Conservation (phyloP, 2,329 filamentous ascomycete species). For the Aspergillus bombycis region DNA sequence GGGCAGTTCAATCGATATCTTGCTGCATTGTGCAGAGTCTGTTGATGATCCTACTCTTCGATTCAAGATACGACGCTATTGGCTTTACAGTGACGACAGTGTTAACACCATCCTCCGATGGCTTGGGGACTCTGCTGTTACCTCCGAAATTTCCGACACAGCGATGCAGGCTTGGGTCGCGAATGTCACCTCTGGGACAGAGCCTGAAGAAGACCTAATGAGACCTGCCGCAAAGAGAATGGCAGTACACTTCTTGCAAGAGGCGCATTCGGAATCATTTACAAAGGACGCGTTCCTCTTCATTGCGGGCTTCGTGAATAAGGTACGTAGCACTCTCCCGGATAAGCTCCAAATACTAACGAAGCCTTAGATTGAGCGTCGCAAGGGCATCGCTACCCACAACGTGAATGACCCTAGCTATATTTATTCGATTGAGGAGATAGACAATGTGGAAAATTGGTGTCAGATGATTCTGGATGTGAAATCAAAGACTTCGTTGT, state of each 20-base stretch:
- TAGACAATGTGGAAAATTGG: conserved; percentile 20
- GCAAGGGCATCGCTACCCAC: neutral
- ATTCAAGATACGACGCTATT: conserved; percentile 20
- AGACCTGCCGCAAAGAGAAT: conserved; percentile 24
- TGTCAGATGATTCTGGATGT: conserved; percentile 7
- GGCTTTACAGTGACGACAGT: conserved; percentile 22
- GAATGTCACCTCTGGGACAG: conserved; percentile 16
- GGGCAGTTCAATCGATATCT: conserved; percentile 18
- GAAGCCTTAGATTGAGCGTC: neutral
- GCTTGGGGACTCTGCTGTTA: conserved; percentile 28
- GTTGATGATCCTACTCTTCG: conserved; percentile 8
- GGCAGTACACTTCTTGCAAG: conserved; percentile 27
- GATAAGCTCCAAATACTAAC: neutral
- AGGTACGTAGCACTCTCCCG: conserved; percentile 8
- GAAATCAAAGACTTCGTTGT: conserved; percentile 16
- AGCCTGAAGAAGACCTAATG: conserved; percentile 25
- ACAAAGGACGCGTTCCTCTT: conserved; percentile 19
- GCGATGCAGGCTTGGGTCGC: conserved; percentile 24
- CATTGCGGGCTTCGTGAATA: conserved; percentile 15
- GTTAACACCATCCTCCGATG: conserved; percentile 22
- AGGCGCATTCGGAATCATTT: conserved; percentile 12
- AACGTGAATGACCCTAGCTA: neutral
- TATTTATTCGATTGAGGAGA: conserved; percentile 10
- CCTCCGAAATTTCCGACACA: conserved; percentile 19
- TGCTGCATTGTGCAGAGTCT: conserved; percentile 21